Base-by-base conservation (phyloP, 805 yeast genomes). In the Metschnikowia aberdeeniae region DNA sequence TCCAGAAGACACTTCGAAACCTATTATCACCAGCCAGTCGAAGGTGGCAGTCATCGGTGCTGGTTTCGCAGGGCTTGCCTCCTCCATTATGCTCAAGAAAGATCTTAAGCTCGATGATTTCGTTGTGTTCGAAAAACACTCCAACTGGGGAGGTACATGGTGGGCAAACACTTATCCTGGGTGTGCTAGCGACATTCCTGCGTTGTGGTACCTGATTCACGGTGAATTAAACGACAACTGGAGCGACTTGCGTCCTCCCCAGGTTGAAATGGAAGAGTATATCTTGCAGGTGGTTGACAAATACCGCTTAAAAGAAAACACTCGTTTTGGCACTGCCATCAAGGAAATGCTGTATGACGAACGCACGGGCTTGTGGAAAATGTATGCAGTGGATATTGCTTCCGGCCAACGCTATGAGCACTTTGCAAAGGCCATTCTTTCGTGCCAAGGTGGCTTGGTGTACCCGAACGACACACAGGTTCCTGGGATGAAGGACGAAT, bases 131-230 rank as follows among this genome's bases (percentile, higher is more conserved):
- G 75, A 70, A 44, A 67, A 66, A 45, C 73, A 68, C 47, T 59
- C 57, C 39, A 53, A 64, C 36, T 66, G 67, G 51, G 74, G 75
- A 13, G 74, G 75, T 11, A 69, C 74, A 19, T 70, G 75, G 75
- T 69, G 64, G 54, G 74, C 74, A 14, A 70, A 70, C 50, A 66
- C 73, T 5, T 70, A 69, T 46, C 75, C 75, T 2, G 74, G 74
- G 1, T 67, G 73, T 52, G 73, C 74, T n/a, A 61, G 66, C 19
- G 75, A 70, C 54, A 67, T 70, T 38, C 75, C 75, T 6, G 73
- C 73, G 2, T 43, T 66, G 22, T 70, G 72, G 72, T 70, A 70
- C 49, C 64, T 69, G 12, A 59, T 60, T 36, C 64, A 57, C 31
- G 54, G 55, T 32, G 72, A 63, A 45, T 59, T 68, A 50, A 68